Base-by-base conservation (phyloP, 768 basidiomycete genomes). In the Amanita pseudoporphyria region DNA sequence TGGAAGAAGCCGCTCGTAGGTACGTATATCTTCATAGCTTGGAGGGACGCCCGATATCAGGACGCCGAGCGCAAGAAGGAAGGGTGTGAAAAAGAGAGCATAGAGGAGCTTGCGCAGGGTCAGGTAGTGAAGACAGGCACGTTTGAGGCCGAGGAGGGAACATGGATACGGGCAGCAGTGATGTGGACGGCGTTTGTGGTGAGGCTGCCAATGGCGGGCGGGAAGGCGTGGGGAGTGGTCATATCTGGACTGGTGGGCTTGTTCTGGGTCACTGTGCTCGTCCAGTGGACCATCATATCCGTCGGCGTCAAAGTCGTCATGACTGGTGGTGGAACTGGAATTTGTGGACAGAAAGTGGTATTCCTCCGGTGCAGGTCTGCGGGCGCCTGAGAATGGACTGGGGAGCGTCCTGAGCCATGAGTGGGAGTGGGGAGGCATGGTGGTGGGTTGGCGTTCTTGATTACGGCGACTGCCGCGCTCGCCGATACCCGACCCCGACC, bases 31-130 rank as follows among this genome's bases (percentile, higher is more conserved):
- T 21, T 59, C 40, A 50, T 67, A 73, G 19, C 54, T 63, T 1
- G 71, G 70, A 7, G 72, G 71, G 0, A 72, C 54, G 10, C 71
- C 72, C 40, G 63, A 66, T 45, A 65, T 45, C 7, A 73, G 51
- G 28, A 64, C 58, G 9, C 59, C 45, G n/a, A 68, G 6, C 39
- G 57, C 51, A 33, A 70, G 14, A 18, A 68, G 35, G 24, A 62
- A 18, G 2, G 47, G 47, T 6, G 37, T 22, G 10, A 49, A 6
- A 10, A 49, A 19, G 9, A 49, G 30, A 1, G 21, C 21, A 38
- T 18, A 49, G 18, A 49, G 31, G 14, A 49, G 38, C 19, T 30
- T 49, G 28, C 47, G 37, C 7, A 49, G 47, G 26, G 38, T 41
- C 6, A 39, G 19, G 39, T 38, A 28, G 38, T 49, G 38, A 6